Percentiles rank a stretch among this genome's conserved stretches.
phyloP scores from a whole-genome alignment of 23 red algal genomes.

The Gracilariopsis chorda region DNA sequence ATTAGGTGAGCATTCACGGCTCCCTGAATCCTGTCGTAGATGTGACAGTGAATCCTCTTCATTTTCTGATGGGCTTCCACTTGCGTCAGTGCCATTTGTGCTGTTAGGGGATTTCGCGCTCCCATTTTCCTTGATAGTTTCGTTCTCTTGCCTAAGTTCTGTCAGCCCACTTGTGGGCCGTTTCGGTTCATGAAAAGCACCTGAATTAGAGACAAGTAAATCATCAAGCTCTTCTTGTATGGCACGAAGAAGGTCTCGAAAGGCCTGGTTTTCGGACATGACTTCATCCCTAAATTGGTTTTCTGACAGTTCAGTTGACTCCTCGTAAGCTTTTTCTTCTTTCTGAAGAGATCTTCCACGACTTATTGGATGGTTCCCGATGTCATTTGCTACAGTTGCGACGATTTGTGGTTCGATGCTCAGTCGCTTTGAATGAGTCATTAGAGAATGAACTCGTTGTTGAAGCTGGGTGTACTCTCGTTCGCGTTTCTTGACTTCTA shows the following conservation, averaged over 20 bases:
- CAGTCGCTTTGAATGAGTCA: conserved; percentile 24
- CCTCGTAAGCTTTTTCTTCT: neutral
- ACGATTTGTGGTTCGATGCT: conserved; percentile 29
- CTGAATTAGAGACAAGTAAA: neutral
- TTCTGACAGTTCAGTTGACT: neutral
- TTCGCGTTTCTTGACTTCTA: conserved; percentile 44
- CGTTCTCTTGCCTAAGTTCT: neutral
- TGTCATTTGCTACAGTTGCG: neutral
- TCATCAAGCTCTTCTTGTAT: conserved; percentile 59
- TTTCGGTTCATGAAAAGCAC: neutral
- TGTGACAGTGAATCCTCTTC: neutral
- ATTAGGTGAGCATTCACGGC: too few relatives aligned
- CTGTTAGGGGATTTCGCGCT: neutral
- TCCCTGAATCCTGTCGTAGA: neutral
- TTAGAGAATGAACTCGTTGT: conserved; percentile 32
- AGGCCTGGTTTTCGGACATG: conserved; percentile 6
- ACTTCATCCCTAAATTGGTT: conserved; percentile 4
- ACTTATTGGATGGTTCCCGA: neutral
- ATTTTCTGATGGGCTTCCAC: neutral
- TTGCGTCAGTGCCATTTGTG: neutral
- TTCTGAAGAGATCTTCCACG: neutral
- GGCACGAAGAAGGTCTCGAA: conserved; percentile 38
- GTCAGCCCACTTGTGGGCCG: neutral
- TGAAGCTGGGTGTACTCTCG: conserved; percentile 27
- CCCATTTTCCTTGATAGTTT: neutral